Evolutionary conservation across 78 protist species (phyloP).

Genomic region (Polysphondylium violaceum): DNA sequence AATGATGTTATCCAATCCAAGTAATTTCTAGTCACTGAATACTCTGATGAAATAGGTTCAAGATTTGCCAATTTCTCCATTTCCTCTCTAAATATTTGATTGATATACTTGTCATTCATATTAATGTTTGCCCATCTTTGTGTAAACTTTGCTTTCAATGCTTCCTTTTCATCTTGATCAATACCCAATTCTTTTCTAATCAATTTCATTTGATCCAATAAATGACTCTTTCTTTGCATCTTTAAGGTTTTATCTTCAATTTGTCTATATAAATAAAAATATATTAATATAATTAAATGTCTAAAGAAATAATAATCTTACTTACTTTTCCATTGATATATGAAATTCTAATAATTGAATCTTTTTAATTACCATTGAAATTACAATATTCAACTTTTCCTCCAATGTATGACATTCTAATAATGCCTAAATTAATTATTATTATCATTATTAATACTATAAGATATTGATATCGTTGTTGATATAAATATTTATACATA

Average conservation of each 20-base stretch:
- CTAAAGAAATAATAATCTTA: background rate
- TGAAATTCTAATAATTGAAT: conserved; percentile 28
- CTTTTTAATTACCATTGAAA: conserved; percentile 3
- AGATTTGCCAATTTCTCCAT: conserved; percentile 45
- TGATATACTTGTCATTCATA: background rate
- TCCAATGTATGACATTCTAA: background rate
- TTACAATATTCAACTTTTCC: conserved; percentile 2
- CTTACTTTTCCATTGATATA: conserved; percentile 32
- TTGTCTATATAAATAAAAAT: conserved; percentile 15
- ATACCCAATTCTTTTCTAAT: conserved; percentile 44
- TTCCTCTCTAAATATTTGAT: conserved; percentile 62
- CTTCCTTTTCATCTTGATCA: conserved; percentile 68
- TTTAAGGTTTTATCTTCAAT: conserved; percentile 47
- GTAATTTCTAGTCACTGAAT: conserved; percentile 92
- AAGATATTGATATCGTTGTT: too few relatives aligned
- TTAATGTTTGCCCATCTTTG: conserved; percentile 28
- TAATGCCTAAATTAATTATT: background rate
- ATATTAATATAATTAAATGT: background rate
- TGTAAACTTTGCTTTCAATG: conserved; percentile 52
- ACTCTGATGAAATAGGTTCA: conserved; percentile 90
- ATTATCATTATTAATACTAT: background rate
- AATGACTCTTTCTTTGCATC: conserved; percentile 45
- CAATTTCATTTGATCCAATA: conserved; percentile 51
- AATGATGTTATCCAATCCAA: conserved; percentile 96
- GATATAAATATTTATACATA: background rate